These are phyloP conservation scores for Neonectria ditissima DNA, from an alignment of 2,329 filamentous ascomycete genomes.

Conservation along the genomic window DNA sequence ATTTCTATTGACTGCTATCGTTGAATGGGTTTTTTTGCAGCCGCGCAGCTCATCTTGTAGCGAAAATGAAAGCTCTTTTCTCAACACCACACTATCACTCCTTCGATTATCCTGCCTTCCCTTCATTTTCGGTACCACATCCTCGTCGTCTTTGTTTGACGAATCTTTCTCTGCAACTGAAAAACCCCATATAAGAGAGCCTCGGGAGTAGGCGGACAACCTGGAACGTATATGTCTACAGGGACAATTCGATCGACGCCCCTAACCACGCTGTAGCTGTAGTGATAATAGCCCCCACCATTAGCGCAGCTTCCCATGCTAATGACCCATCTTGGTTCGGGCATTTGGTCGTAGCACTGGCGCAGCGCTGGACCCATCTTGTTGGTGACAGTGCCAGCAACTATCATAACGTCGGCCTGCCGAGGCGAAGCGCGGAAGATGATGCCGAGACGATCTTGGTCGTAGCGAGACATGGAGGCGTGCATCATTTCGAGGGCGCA, in stretches of 20 bases:
- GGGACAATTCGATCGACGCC: slow-evolving; percentile 1
- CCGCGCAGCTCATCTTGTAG: too few relatives aligned
- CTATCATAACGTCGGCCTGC: slow-evolving; percentile 1
- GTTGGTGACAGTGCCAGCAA: neutral
- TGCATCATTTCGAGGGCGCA: neutral
- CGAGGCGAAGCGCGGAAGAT: slow-evolving; percentile 2
- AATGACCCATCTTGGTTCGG: slow-evolving; percentile 1
- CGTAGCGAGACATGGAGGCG: neutral
- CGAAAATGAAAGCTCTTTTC: too few relatives aligned
- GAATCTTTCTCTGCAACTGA: slow-evolving; percentile 1
- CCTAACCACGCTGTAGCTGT: neutral
- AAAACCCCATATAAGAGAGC: neutral
- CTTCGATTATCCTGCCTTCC: too few relatives aligned
- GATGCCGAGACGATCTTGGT: slow-evolving; percentile 3
- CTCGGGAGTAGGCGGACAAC: neutral
- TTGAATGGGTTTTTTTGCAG: too few relatives aligned
- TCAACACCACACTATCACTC: too few relatives aligned
- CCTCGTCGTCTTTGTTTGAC: neutral
- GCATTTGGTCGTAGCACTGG: neutral
- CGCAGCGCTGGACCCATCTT: neutral
- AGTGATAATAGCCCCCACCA: neutral
- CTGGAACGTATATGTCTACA: neutral
- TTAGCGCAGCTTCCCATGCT: slow-evolving; percentile 2
- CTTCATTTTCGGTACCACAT: neutral
- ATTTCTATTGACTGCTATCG: too few relatives aligned